phyloP scores from a whole-genome alignment of 208 protist genomes.

The Leishmania gerbilli region DNA sequence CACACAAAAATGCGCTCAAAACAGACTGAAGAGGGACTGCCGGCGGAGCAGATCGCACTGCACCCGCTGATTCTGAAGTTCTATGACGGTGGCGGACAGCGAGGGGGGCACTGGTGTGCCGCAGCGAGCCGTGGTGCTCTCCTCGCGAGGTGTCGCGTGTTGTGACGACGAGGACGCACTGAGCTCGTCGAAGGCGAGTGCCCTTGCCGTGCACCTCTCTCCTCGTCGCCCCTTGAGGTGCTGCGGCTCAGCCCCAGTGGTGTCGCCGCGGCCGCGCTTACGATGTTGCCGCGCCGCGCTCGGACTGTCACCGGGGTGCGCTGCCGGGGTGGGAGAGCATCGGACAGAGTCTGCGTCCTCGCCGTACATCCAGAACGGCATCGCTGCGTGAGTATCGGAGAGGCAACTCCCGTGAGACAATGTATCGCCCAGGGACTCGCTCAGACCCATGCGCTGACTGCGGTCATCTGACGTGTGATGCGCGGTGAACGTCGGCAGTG shows the following conservation, averaged over 20 bases:
- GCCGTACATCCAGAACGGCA: constrained; percentile 25
- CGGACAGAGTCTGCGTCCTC: constrained; percentile 14
- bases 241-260: not conserved
- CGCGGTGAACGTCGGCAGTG: constrained; percentile 3
- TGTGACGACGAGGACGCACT: not conserved
- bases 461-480: not conserved
- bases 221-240: not conserved
- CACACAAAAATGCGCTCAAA: not conserved
- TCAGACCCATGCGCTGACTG: constrained; percentile 1
- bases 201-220: not conserved
- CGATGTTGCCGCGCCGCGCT: not conserved
- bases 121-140: not conserved
- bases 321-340: constrained; percentile 20
- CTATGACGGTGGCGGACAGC: constrained; percentile 46
- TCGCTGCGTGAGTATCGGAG: not conserved
- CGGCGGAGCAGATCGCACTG: constrained; percentile 30
- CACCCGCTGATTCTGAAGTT: constrained; percentile 34
- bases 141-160: not conserved
- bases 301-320: constrained; percentile 14
- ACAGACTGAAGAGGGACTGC: constrained; percentile 25
- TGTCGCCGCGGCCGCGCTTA: constrained; percentile 8
- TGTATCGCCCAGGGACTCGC: not conserved
- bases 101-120: constrained; percentile 8
- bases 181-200: constrained; percentile 8
- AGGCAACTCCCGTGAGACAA: not conserved